Percentiles rank a stretch among this genome's conserved stretches.
Conservation (phyloP, 2,329 filamentous ascomycete genomes). For the Blastomyces parvus region DNA sequence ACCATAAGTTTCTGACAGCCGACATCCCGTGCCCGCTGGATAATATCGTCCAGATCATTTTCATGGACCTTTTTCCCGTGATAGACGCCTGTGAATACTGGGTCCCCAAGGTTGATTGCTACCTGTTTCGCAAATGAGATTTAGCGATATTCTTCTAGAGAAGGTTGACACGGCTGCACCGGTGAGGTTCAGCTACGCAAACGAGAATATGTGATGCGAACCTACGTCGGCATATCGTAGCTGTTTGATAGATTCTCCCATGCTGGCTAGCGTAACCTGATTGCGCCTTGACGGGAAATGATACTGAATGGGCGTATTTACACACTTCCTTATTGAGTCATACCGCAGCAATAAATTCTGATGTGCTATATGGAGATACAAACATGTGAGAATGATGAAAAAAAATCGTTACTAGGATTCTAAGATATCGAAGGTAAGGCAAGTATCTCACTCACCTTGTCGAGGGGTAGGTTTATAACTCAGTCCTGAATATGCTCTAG, state of each 20-base stretch:
- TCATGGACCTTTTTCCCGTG: constrained; percentile 59
- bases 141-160: not conserved
- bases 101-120: constrained; percentile 92
- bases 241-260: constrained; percentile 28
- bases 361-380: not conserved
- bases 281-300: not conserved
- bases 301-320: constrained; percentile 11
- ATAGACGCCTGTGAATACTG: constrained; percentile 76
- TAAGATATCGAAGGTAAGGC: not conserved
- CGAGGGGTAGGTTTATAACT: not conserved
- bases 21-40: constrained; percentile 65
- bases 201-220: constrained; percentile 12
- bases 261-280: constrained; percentile 17
- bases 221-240: constrained; percentile 42
- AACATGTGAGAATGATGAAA: not conserved
- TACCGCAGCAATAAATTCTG: not conserved
- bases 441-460: not conserved
- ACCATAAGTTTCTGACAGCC: constrained; percentile 87
- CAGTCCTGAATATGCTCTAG: not conserved
- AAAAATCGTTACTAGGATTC: not conserved
- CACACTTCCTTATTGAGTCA: not conserved
- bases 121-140: constrained; percentile 41
- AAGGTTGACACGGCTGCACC: not conserved
- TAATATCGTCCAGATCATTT: constrained; percentile 49
- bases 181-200: not conserved